Evolutionary conservation across 108 stramenopile species (phyloP).

Genomic region (Epithemia pelagica): DNA sequence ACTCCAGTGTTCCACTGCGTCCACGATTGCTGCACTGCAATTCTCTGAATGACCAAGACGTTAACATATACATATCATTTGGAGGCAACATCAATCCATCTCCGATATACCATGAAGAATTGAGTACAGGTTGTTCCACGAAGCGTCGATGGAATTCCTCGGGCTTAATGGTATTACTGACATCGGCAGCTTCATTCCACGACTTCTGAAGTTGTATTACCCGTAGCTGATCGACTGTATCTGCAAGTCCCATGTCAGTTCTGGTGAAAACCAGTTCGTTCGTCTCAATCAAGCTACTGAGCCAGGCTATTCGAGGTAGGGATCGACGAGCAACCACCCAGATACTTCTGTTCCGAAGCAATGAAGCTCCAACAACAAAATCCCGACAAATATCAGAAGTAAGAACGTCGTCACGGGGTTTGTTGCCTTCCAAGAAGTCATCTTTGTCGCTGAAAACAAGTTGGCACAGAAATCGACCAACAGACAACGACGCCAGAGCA

Average conservation of each 20-base stretch:
- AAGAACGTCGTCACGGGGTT: neutral
- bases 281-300: conserved; percentile 45
- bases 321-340: conserved; percentile 22
- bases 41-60: conserved; percentile 16
- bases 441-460: neutral
- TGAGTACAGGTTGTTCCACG: conserved; percentile 30
- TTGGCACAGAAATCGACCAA: neutral
- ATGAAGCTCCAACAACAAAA: conserved; percentile 28
- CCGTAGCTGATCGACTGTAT: conserved; percentile 38
- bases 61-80: conserved; percentile 2
- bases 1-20: conserved; percentile 1
- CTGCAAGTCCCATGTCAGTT: conserved; percentile 67
- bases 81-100: conserved; percentile 80
- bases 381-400: neutral
- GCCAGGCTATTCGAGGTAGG: conserved; percentile 27
- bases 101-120: conserved; percentile 75
- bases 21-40: conserved; percentile 40
- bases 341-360: conserved; percentile 53
- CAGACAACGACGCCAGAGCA: neutral
- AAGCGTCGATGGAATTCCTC: neutral
- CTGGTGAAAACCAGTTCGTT: conserved; percentile 45
- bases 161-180: neutral
- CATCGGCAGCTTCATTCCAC: neutral
- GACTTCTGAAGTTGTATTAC: conserved; percentile 10
- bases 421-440: neutral